phyloP scores from a whole-genome alignment of 2,329 filamentous ascomycete genomes.

The Spiromastix sp. region DNA sequence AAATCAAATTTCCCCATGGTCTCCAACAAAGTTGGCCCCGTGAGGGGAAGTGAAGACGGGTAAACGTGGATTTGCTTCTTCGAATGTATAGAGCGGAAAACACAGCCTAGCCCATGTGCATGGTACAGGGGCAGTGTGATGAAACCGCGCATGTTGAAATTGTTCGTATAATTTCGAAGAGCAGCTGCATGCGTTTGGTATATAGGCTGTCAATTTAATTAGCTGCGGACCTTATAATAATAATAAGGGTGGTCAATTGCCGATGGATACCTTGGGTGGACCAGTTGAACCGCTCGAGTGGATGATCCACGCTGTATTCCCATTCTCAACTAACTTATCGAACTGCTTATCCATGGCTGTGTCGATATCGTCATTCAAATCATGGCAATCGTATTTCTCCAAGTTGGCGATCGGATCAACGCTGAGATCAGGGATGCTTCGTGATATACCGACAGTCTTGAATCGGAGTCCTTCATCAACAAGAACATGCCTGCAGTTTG shows the following conservation, averaged over 20 bases:
- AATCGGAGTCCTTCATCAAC: slow-evolving; percentile 13
- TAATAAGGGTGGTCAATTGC: neutral
- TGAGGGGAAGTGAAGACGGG: slow-evolving; percentile 47
- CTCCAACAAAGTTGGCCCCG: slow-evolving; percentile 37
- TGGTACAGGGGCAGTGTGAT: slow-evolving; percentile 51
- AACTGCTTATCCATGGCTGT: slow-evolving; percentile 5
- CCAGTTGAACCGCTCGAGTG: slow-evolving; percentile 49
- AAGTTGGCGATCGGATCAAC: neutral
- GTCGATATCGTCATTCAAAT: slow-evolving; percentile 10
- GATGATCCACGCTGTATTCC: slow-evolving; percentile 36
- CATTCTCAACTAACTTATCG: slow-evolving; percentile 12
- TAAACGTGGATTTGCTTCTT: slow-evolving; percentile 43
- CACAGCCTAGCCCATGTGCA: slow-evolving; percentile 46
- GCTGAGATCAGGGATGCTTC: neutral
- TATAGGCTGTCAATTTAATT: slow-evolving; percentile 38
- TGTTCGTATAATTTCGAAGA: slow-evolving; percentile 38
- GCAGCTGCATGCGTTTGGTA: slow-evolving; percentile 45
- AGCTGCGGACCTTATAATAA: neutral
- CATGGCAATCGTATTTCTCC: neutral
- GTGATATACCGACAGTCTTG: neutral
- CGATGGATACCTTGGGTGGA: too few relatives aligned
- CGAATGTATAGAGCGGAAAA: slow-evolving; percentile 44
- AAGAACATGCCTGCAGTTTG: slow-evolving; percentile 27
- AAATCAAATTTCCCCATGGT: slow-evolving; percentile 35
- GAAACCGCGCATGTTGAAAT: slow-evolving; percentile 40